Conservation (phyloP, 257 asterid species). For the Rehmannia glutinosa region DNA sequence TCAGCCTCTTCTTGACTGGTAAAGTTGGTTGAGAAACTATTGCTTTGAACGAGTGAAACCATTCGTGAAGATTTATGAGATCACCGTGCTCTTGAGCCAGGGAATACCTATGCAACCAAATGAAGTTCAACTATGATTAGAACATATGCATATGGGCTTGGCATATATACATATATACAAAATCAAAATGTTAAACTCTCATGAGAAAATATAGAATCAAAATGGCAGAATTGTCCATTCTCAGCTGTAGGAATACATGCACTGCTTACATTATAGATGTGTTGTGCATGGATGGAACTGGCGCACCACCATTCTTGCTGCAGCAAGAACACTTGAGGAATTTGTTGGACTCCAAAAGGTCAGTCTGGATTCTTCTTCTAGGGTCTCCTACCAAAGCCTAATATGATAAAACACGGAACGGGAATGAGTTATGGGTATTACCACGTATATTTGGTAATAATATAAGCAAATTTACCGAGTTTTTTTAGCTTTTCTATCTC, state of each 20-base stretch:
- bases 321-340: constrained; percentile 80
- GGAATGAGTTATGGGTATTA: constrained; percentile 4
- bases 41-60: constrained; percentile 82
- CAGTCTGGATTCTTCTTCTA: constrained; percentile 84
- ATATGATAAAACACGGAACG: constrained; percentile 14
- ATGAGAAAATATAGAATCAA: background rate
- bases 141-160: too few species aligned
- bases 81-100: constrained; percentile 96
- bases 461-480: background rate
- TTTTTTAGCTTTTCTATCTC: constrained; percentile 17
- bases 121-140: too few species aligned
- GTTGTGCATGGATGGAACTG: constrained; percentile 66
- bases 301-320: constrained; percentile 42
- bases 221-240: background rate
- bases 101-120: constrained; percentile 51
- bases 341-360: constrained; percentile 68
- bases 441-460: background rate
- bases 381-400: constrained; percentile 97
- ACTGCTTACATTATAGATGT: constrained; percentile 74
- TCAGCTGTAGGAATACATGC: background rate
- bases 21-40: constrained; percentile 33
- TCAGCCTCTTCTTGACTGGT: constrained; percentile 44
- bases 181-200: too few species aligned
- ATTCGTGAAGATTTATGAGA: constrained; percentile 88
- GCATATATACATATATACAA: too few species aligned